Base-by-base conservation (phyloP, 805 yeast species). In the Soucietia sequanensis region DNA sequence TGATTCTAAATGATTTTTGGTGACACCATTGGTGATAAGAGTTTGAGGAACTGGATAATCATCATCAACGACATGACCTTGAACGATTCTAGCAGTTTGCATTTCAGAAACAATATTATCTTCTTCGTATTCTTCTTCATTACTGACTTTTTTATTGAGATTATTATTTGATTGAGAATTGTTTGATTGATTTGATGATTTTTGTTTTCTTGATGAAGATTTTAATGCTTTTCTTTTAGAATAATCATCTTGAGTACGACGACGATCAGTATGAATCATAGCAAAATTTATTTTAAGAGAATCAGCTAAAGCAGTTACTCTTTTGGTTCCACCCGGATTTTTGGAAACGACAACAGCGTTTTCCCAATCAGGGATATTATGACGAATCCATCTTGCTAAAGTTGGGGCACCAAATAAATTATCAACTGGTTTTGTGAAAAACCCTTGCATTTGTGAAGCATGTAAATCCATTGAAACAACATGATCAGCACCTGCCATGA, bases 401-500 rank as follows among this genome's bases (percentile, higher is more conserved):
- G 96, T 86, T 31, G 99, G 99, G 2, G 95, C 96, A 18, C 97
- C 97, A 54, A 88, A 89, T 41, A 93, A 68, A 61, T 93, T 93
- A 62, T 93, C 99, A 18, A 93, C 99, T 0, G 99, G 99, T 51
- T 89, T 90, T 22, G 95, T 77, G 70, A 93, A 93, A 58, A 93
- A 93, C 10, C 99, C 99, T 69, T 93, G 99, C 99, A 93, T 93
- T 65, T 93, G 99, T 23, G 96, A 81, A 18, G 99, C 99, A 51
- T 80, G 85, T 47, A 93, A 70, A 57, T 93, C 99, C 97, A 93
- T 90, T 3, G 96, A 87, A 25, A 93, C 91, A 38, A 93, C 95
- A 62, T 93, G 99, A 63, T 93, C 98, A 17, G 98, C 99, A 48
- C 99, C 99, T 3, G 99, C 98, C 95, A 93, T 95, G 38, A 89